Conservation (phyloP, 306 rosid species). For the Cicer yamashitae region DNA sequence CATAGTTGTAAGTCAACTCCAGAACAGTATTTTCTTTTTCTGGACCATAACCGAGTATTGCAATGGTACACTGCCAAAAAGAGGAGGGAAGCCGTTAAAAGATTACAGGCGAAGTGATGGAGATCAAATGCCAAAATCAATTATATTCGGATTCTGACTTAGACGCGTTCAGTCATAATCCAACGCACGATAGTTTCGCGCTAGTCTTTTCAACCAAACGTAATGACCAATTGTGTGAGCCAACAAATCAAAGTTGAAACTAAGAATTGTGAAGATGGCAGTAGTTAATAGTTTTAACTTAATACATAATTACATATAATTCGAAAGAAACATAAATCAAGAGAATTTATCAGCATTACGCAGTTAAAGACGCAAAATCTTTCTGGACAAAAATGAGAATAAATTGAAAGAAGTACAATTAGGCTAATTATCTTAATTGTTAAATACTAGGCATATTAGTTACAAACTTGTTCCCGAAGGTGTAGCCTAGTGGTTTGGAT, state of each 20-base stretch:
- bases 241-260: conserved; percentile 25
- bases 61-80: conserved; percentile 65
- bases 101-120: background rate
- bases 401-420: background rate
- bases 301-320: background rate
- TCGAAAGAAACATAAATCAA: conserved; percentile 28
- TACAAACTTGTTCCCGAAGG: background rate
- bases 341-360: conserved; percentile 17
- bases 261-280: background rate
- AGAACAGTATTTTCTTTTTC: conserved; percentile 82
- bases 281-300: background rate
- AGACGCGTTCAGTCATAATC: too few relatives aligned
- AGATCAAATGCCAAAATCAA: background rate
- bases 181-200: too few relatives aligned
- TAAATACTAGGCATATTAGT: conserved; percentile 2
- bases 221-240: background rate
- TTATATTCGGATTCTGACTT: background rate
- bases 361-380: conserved; percentile 2
- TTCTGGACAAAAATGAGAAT: background rate
- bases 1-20: conserved; percentile 91
- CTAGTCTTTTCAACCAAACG: too few relatives aligned
- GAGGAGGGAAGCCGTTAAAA: background rate
- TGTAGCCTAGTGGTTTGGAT: too few relatives aligned
- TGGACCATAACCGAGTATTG: conserved; percentile 88
- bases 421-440: background rate